phyloP scores from a whole-genome alignment of 768 basidiomycete species.

The Lyophyllum atratum region DNA sequence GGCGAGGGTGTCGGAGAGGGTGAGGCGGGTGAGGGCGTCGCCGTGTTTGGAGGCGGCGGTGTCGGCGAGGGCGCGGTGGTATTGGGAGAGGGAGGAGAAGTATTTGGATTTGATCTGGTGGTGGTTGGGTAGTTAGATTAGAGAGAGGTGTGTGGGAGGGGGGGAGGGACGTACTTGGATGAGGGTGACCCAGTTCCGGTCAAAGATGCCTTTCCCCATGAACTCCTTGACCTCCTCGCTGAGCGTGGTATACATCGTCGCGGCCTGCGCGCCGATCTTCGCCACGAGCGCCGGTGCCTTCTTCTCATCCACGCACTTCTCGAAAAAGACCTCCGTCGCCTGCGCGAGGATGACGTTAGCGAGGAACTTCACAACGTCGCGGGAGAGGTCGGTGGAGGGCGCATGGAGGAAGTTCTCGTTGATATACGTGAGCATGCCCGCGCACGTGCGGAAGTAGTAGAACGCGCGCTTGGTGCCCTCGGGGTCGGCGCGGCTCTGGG shows the following conservation, averaged over 20 bases:
- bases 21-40: constrained; percentile 80
- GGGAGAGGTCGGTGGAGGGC: constrained; percentile 90
- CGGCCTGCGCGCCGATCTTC: constrained; percentile 84
- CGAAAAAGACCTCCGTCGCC: constrained; percentile 94
- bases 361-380: constrained; percentile 93
- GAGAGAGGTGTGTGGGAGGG: not conserved
- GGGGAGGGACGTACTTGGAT: constrained; percentile 55
- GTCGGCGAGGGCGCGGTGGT: constrained; percentile 83
- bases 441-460: constrained; percentile 85
- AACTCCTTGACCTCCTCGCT: constrained; percentile 95
- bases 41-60: constrained; percentile 78
- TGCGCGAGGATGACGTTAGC: constrained; percentile 88
- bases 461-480: constrained; percentile 94
- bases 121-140: not conserved
- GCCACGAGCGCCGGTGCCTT: constrained; percentile 75
- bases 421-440: constrained; percentile 98
- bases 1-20: constrained; percentile 72
- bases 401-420: constrained; percentile 99
- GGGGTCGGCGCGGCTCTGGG: constrained; percentile 84
- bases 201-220: constrained; percentile 94
- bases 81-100: constrained; percentile 84
- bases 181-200: constrained; percentile 90
- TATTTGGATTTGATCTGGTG: constrained; percentile 87
- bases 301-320: constrained; percentile 93
- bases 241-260: constrained; percentile 78